A percentile compares a stretch with the other conserved stretches of the same genome.
Evolutionary conservation across 2,329 filamentous ascomycete genomes (phyloP).

Genomic region (Monilinia vaccinii-corymbosi): DNA sequence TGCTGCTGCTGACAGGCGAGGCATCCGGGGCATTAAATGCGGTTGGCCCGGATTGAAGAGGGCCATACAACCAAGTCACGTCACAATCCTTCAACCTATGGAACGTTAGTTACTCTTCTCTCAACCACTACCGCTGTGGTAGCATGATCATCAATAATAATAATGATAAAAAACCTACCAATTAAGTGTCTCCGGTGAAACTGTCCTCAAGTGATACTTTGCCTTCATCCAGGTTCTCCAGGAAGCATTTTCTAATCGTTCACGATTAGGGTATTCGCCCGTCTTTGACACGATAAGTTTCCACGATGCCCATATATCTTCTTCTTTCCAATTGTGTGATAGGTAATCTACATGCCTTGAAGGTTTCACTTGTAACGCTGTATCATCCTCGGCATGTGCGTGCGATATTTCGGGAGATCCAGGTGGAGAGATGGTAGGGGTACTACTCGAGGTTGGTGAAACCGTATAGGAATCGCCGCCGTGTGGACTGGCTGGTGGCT

Average conservation of each 20-base stretch:
- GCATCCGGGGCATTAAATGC: conserved; percentile 36
- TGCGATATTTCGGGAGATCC: conserved; percentile 15
- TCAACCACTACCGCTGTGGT: not conserved
- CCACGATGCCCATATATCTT: conserved; percentile 97
- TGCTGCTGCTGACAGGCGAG: conserved; percentile 39
- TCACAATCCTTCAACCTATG: conserved; percentile 19
- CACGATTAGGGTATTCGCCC: conserved; percentile 56
- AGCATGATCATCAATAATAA: not conserved
- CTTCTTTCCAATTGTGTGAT: conserved; percentile 87
- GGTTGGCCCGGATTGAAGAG: conserved; percentile 63
- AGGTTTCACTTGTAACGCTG: conserved; percentile 34
- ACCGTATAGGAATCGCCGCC: conserved; percentile 46
- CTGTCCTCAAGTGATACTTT: conserved; percentile 75
- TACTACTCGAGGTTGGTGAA: conserved; percentile 53
- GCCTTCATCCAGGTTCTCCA: conserved; percentile 95
- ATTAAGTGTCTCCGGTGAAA: conserved; percentile 84
- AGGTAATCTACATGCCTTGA: conserved; percentile 86
- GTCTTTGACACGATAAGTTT: conserved; percentile 72
- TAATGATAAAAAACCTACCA: conserved; percentile 41
- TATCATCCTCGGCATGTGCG: conserved; percentile 40
- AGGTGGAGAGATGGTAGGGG: conserved; percentile 40
- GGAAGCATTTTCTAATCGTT: conserved; percentile 81
- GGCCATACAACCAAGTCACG: conserved; percentile 58
- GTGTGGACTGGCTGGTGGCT: conserved; percentile 41
- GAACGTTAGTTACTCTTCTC: conserved; percentile 36